Evolutionary conservation across 2,329 filamentous ascomycete species (phyloP).

Genomic region (Aspergillus piperis): DNA sequence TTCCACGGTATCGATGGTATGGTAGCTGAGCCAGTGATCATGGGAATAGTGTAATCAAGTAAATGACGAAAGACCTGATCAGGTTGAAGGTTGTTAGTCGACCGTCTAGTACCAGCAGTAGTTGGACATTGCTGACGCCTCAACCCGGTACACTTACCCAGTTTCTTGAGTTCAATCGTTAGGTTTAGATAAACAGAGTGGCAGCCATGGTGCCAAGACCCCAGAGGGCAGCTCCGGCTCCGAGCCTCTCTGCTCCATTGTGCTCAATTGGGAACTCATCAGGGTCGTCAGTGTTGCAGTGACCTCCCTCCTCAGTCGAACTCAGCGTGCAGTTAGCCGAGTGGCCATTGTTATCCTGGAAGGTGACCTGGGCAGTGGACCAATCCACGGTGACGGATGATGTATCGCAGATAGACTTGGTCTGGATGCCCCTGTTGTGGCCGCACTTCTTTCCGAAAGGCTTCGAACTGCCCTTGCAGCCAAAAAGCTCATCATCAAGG

Average conservation of each 20-base stretch:
- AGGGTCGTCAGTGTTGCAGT: constrained; percentile 18
- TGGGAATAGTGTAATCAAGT: too few relatives aligned
- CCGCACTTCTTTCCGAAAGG: constrained; percentile 22
- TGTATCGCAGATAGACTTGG: constrained; percentile 12
- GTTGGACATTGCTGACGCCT: too few relatives aligned
- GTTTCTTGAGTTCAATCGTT: not conserved
- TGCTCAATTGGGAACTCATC: constrained; percentile 9
- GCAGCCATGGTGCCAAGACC: constrained; percentile 12
- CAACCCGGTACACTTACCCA: not conserved
- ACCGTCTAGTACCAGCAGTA: too few relatives aligned
- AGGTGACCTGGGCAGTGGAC: constrained; percentile 15
- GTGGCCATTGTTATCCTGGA: constrained; percentile 6
- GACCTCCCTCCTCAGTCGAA: constrained; percentile 7
- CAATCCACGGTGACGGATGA: constrained; percentile 13
- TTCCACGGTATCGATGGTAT: too few relatives aligned
- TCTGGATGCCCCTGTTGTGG: constrained; percentile 27
- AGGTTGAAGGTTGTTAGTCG: too few relatives aligned
- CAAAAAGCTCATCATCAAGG: constrained; percentile 18
- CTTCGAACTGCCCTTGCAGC: constrained; percentile 20
- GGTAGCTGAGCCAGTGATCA: too few relatives aligned
- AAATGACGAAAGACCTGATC: too few relatives aligned
- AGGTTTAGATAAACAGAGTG: constrained; percentile 8
- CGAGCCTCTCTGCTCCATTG: constrained; percentile 6
- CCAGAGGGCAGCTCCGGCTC: constrained; percentile 5
- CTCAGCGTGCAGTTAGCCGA: constrained; percentile 19